These are phyloP conservation scores for Phytophthora niederhauseri DNA, from an alignment of 352 stramenopile species.

Conservation along the genomic window DNA sequence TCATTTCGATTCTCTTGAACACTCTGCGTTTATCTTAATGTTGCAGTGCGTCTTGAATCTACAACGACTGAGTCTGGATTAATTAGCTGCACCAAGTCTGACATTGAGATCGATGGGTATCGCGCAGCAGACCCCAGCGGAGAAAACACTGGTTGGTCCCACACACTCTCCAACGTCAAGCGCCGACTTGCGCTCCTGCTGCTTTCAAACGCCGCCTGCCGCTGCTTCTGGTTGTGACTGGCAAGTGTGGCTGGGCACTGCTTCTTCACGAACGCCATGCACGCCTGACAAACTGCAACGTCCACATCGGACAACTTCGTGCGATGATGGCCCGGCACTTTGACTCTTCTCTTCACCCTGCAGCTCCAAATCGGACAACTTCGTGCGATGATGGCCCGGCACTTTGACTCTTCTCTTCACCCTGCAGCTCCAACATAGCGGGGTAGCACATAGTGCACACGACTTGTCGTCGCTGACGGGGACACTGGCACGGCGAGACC, in stretches of 20 bases:
- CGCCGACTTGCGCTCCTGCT: neutral
- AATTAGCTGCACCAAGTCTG: neutral
- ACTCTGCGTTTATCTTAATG: neutral
- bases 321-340: neutral
- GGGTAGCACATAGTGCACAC: neutral
- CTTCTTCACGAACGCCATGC: neutral
- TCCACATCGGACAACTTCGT: neutral
- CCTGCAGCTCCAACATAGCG: neutral
- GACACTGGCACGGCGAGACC: neutral
- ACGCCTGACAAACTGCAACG: neutral
- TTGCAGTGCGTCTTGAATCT: neutral
- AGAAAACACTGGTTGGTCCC: neutral
- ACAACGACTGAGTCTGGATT: neutral
- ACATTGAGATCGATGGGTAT: constrained; percentile 2
- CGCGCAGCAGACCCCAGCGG: neutral
- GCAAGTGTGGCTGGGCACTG: neutral
- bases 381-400: neutral
- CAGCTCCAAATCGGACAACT: neutral
- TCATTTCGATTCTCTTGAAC: neutral
- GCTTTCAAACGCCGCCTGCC: neutral
- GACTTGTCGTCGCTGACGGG: neutral
- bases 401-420: constrained; percentile 1
- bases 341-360: constrained; percentile 1
- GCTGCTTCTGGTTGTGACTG: neutral
- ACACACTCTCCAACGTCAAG: neutral